These are phyloP conservation scores for Diutina mesorugosa DNA, from an alignment of 1,139 yeast species.

Conservation along the genomic window DNA sequence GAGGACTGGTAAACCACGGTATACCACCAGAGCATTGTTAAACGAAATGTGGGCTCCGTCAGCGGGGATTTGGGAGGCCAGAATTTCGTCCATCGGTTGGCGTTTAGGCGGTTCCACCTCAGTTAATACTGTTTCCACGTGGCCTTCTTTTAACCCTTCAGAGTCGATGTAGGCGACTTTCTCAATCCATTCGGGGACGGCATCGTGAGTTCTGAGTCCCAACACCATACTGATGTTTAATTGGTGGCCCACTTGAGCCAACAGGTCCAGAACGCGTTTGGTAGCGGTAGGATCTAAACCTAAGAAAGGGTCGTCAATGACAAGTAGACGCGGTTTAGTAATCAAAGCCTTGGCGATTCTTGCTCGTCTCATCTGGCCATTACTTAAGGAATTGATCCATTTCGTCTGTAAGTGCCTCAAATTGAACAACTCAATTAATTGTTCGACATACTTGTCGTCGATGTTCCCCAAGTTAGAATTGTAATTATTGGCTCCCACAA, in stretches of 20 bases:
- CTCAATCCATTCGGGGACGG: constrained; percentile 66
- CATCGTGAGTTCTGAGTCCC: constrained; percentile 70
- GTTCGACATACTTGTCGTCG: constrained; percentile 20
- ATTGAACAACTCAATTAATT: constrained; percentile 36
- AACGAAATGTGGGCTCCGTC: constrained; percentile 31
- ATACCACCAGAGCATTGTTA: constrained; percentile 49
- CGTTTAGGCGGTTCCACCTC: not conserved
- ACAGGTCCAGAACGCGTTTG: constrained; percentile 36
- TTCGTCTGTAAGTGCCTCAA: constrained; percentile 45
- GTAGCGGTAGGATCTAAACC: constrained; percentile 80
- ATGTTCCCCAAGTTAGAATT: constrained; percentile 11
- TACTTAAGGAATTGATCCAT: constrained; percentile 81
- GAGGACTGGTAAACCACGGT: constrained; percentile 50
- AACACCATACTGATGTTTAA: constrained; percentile 33
- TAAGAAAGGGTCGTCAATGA: constrained; percentile 84
- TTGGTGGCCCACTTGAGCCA: constrained; percentile 14
- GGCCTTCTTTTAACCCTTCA: constrained; percentile 21
- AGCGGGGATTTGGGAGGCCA: not conserved
- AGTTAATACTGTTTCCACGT: not conserved
- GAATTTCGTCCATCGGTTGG: not conserved
- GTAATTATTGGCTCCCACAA: constrained; percentile 36
- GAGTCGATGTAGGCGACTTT: constrained; percentile 49
- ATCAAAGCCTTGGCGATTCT: constrained; percentile 68
- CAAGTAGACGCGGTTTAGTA: constrained; percentile 46
- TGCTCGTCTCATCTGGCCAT: constrained; percentile 89